Conservation (phyloP, 2,329 filamentous ascomycete genomes). For the Ceratocystis diversiconidia region DNA sequence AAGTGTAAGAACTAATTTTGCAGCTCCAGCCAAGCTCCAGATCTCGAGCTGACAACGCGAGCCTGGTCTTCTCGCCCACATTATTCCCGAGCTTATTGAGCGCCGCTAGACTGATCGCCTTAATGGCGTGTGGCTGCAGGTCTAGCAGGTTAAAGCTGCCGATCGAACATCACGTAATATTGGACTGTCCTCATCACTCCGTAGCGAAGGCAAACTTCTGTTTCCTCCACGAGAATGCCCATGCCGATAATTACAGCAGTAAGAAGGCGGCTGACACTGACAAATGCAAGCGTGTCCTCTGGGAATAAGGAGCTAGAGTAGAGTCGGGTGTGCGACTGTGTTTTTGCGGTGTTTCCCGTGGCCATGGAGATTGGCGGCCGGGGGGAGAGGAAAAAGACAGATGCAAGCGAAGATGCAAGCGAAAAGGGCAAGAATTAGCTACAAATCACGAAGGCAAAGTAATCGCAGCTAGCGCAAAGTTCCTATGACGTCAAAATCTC, state of each 20-base stretch:
- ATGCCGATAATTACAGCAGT: conserved; percentile 58
- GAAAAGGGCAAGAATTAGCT: background rate
- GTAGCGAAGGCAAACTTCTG: conserved; percentile 39
- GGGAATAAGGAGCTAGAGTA: conserved; percentile 26
- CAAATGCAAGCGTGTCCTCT: conserved; percentile 29
- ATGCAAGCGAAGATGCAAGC: background rate
- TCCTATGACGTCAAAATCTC: background rate
- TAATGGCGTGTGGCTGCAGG: conserved; percentile 52
- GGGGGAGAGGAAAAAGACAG: background rate
- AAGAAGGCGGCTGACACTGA: conserved; percentile 46
- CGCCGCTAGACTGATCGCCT: conserved; percentile 52
- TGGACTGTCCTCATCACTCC: conserved; percentile 40
- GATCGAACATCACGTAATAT: conserved; percentile 53
- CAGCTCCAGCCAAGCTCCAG: no score
- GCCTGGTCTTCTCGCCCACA: conserved; percentile 45
- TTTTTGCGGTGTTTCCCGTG: background rate
- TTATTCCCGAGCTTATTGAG: conserved; percentile 53
- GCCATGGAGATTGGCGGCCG: background rate
- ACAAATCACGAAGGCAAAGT: background rate
- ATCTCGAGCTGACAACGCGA: no score
- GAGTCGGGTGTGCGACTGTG: conserved; percentile 13
- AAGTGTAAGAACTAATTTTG: no score
- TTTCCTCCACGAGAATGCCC: conserved; percentile 52
- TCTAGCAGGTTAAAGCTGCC: conserved; percentile 51
- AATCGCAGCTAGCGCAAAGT: background rate